Evolutionary conservation across 441 rosid genomes (phyloP), one percentile per base, ranked within the genome.

Genomic region (Croton laevigatus): DNA sequence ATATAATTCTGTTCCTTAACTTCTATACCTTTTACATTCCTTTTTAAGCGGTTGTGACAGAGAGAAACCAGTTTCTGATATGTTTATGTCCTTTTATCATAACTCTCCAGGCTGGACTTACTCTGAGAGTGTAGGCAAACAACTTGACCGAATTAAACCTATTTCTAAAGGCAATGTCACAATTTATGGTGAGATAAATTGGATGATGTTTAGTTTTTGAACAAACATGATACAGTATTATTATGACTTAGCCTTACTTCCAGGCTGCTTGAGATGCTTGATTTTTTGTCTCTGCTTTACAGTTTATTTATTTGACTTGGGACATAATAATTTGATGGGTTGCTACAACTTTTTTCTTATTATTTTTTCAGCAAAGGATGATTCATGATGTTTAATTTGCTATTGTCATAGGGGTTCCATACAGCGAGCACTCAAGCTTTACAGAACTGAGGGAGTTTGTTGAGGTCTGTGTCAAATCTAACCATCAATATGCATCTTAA

Each of bases 401-500:
- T 68, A 27, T 69, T 13, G 68, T 37, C 68, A 42, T 84, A 89
- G 97, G 97, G 58, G 93, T 89, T 78, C 97, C 97, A 38, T 91
- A 84, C 71, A 91, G 93, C 65, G 95, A 91, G 83, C 97, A 88
- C 79, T 89, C 95, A n/a, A 89, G 97, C 81, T 91, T 86, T 78
- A 87, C 87, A 64, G 93, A 89, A 74, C 78, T 89, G 73, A 80
- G 68, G 75, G 91, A 88, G 75, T 91, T 91, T 87, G 89, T 91
- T 74, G 79, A 89, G 88, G 97, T 89, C 8, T 57, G 66, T 44
- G 57, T 74, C 62, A 1, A 42, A 58, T 34, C 54, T 55, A n/a
- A 53, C 44, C 27, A 6, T 71, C 20, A 55, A 2, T 10, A 20
- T 61, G 27, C 27, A 59, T 55, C 64, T 34, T 66, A 36, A 16